A percentile compares a stretch with the other conserved stretches of the same genome.
Evolutionary conservation across 495 filamentous ascomycete species (phyloP).

Genomic region (Collariella sp.): DNA sequence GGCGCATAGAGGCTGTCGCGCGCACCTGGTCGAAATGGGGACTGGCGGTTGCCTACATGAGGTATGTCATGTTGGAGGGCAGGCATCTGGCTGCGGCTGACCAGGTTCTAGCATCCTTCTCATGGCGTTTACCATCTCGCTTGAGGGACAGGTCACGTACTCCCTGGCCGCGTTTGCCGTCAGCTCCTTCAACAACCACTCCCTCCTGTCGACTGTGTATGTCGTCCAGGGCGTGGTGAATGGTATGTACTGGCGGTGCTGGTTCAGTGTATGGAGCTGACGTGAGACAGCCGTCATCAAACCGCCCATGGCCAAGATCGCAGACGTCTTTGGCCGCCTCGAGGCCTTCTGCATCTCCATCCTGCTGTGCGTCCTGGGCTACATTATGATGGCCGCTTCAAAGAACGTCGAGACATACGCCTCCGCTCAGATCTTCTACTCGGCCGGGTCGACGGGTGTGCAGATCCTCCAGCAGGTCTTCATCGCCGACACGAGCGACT

Average conservation of each 20-base stretch:
- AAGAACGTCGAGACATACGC: slow-evolving; percentile 33
- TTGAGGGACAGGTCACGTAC: slow-evolving; percentile 41
- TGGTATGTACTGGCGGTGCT: slow-evolving; percentile 15
- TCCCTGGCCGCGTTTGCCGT: slow-evolving; percentile 39
- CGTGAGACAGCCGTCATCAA: slow-evolving; percentile 31
- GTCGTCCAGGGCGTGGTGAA: slow-evolving; percentile 47
- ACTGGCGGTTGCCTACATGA: slow-evolving; percentile 39
- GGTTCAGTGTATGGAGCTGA: not conserved
- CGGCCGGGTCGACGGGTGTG: slow-evolving; percentile 42
- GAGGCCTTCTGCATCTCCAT: slow-evolving; percentile 32
- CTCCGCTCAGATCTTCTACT: slow-evolving; percentile 44
- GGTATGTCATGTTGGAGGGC: slow-evolving; percentile 16
- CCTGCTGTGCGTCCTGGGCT: slow-evolving; percentile 30
- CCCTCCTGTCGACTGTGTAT: slow-evolving; percentile 48
- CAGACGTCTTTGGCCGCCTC: slow-evolving; percentile 37
- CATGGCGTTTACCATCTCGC: slow-evolving; percentile 40
- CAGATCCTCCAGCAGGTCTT: slow-evolving; percentile 53
- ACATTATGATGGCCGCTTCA: slow-evolving; percentile 33
- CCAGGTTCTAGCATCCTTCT: slow-evolving; percentile 24
- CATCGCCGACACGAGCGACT: slow-evolving; percentile 56
- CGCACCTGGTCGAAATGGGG: slow-evolving; percentile 39
- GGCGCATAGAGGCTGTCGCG: slow-evolving; percentile 40
- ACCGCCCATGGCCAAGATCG: slow-evolving; percentile 37
- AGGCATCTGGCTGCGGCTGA: not conserved
- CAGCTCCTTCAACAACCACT: slow-evolving; percentile 50